These are phyloP conservation scores for Suillus alpinus DNA, from an alignment of 768 basidiomycete genomes.

Conservation along the genomic window DNA sequence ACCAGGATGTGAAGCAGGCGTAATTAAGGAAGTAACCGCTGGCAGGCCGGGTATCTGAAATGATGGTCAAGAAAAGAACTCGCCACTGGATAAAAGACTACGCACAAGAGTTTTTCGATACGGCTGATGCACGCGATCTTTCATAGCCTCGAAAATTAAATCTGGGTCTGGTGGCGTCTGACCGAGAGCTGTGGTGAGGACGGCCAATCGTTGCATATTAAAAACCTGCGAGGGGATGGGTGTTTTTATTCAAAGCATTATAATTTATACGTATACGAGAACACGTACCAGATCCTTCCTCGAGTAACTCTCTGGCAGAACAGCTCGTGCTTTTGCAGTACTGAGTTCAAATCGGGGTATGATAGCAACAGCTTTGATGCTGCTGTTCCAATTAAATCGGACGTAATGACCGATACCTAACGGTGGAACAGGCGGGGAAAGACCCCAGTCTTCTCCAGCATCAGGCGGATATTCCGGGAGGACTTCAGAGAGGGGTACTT, in stretches of 20 bases:
- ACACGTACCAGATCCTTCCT: conserved; percentile 83
- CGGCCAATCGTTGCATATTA: conserved; percentile 94
- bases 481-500: conserved; percentile 93
- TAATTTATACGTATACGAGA: neutral
- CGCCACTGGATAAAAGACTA: conserved; percentile 12
- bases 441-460: conserved; percentile 89
- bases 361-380: conserved; percentile 89
- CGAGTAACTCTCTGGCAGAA: conserved; percentile 81
- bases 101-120: conserved; percentile 85
- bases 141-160: conserved; percentile 99
- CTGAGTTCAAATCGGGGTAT: conserved; percentile 95
- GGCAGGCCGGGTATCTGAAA: conserved; percentile 91
- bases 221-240: conserved; percentile 68
- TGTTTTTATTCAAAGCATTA: neutral
- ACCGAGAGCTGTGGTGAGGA: conserved; percentile 90
- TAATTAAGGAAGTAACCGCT: conserved; percentile 85
- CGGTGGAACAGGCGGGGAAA: conserved; percentile 85
- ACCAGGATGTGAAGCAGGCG: conserved; percentile 89
- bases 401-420: conserved; percentile 92
- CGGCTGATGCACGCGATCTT: conserved; percentile 96
- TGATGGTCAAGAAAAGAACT: neutral
- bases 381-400: conserved; percentile 79
- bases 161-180: conserved; percentile 90
- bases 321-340: conserved; percentile 90
- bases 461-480: conserved; percentile 94